Evolutionary conservation across 1,284 basidiomycete species (phyloP), one percentile per base, ranked within the genome.

Genomic region (Malassezia caprae): DNA sequence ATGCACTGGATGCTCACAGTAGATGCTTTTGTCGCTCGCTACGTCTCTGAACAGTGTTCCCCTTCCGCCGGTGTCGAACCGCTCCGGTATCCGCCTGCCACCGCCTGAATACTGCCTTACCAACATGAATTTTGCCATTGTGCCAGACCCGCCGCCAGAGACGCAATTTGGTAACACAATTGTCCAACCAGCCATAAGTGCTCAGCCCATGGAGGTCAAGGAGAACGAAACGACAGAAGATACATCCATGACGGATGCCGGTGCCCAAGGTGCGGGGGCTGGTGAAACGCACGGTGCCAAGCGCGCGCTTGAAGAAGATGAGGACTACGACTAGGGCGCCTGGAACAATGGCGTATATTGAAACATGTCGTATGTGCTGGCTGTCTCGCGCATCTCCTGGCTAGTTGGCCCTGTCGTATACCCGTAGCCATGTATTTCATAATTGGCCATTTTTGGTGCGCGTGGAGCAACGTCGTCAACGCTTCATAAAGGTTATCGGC

Each of bases 11-110:
- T 41, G 26, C 19, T 1, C 34, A 24, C 8, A 32, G 26, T 69
- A 96, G 90, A 90, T 94, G 76, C 81, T 88, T 10, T 82, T 89
- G 34, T 85, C 87, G 7, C 79, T 96, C 24, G 90, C 94, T 1
- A 83, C 88, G 4, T 86, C 90, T 73, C 86, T 91, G 41, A 98
- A 98, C 76, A 81, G 86, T 0, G 80, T 83, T 27, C 89, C 93
- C 0, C 81, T 98, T 4, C 93, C 93, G 3, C 78, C 88, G 3
- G 85, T 96, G 10, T 87, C 87, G n/a, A 93, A 96, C 77, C 84
- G 90, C 1, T 96, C 94, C 76, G 93, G 91, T 31, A 82, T 96
- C 44, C 84, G 90, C 19, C 78, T 96, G 19, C 93, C 93, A 0
- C 84, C 86, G 3, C 71, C 82, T 11, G 77, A 83, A 24, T 88